A percentile compares a stretch with the other conserved stretches of the same genome.
Conservation (phyloP, 208 protist species). For the Phytomonas serpens region DNA sequence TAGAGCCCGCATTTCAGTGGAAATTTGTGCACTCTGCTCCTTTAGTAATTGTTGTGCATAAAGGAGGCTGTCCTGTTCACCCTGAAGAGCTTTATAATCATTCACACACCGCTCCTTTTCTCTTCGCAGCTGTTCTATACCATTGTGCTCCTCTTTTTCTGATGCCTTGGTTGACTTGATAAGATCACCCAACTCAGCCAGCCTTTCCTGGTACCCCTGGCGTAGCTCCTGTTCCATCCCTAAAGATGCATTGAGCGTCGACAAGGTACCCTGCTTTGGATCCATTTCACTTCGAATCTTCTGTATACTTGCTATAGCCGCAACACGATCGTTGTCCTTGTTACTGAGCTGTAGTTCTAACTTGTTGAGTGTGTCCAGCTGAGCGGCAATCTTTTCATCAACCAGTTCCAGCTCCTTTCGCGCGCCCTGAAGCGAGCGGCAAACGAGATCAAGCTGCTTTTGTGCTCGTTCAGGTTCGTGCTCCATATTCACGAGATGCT, state of each 20-base stretch:
- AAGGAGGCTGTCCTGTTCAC: conserved; percentile 31
- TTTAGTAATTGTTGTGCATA: conserved; percentile 33
- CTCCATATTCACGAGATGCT: conserved; percentile 71
- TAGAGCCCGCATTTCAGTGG: conserved; percentile 19
- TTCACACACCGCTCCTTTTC: conserved; percentile 64
- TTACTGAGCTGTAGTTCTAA: conserved; percentile 74
- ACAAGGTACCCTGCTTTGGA: conserved; percentile 79
- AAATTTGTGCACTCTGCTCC: conserved; percentile 28
- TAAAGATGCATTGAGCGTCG: conserved; percentile 74
- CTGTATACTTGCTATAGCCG: conserved; percentile 55
- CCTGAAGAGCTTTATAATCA: conserved; percentile 44
- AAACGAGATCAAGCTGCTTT: conserved; percentile 74
- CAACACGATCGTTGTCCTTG: conserved; percentile 48
- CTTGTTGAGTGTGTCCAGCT: conserved; percentile 54
- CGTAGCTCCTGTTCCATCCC: conserved; percentile 72
- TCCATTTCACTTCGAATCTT: conserved; percentile 59
- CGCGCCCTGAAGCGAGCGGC: conserved; percentile 46
- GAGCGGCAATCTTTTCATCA: conserved; percentile 59
- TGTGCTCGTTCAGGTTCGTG: conserved; percentile 69
- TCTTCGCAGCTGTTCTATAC: conserved; percentile 46
- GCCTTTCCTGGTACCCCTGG: conserved; percentile 57
- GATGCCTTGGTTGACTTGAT: conserved; percentile 60
- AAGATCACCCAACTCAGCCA: conserved; percentile 60
- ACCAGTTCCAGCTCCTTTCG: conserved; percentile 48
- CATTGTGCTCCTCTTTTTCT: conserved; percentile 42